Base-by-base conservation (phyloP, 345 rosid species). In the Salix exigua region DNA sequence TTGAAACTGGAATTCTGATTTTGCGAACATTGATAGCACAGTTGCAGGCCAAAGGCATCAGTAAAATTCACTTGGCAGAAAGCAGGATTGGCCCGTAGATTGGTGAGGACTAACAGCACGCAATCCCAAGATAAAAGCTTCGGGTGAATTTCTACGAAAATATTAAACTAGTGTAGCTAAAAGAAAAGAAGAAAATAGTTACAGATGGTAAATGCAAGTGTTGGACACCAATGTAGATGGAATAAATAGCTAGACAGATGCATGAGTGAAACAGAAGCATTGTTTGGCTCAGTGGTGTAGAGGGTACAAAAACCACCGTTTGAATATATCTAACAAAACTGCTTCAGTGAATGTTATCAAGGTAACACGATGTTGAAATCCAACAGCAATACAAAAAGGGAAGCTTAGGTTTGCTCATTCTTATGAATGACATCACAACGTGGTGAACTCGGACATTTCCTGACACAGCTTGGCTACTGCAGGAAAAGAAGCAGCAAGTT, bases 381-480 rank as follows among this genome's bases (percentile, higher is more conserved):
- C 63, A 19, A 21, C 63, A 19, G 37, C 17, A 31, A 31, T 17
- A 44, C n/a, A 19, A 42, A 1, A n/a, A 62, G 38, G 46, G 1
- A 44, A 28, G 12, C 40, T 68, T 19, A 73, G 50, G 30, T 33
- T 66, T 48, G 48, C 74, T 75, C 44, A 70, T 70, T 78, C 51
- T 74, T 61, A 77, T 83, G 78, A 62, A 61, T 70, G 71, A 74
- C 81, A 77, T 60, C 26, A 55, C 83, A 37, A 77, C 79, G 68
- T 48, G 33, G 73, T 82, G 63, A 76, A 75, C 75, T 85, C 72
- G 55, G 17, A 11, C 17, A 14, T 44, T 44, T 44, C 50, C 50
- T 44, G 50, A 75, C 77, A 78, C 17, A 11, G 50, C 50, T 13
- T 44, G 14, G 50, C 50, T 13, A 44, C 50, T 13, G 17, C 50